Base-by-base conservation (phyloP, 495 filamentous ascomycete genomes). In the Corynascus novoguineensis region DNA sequence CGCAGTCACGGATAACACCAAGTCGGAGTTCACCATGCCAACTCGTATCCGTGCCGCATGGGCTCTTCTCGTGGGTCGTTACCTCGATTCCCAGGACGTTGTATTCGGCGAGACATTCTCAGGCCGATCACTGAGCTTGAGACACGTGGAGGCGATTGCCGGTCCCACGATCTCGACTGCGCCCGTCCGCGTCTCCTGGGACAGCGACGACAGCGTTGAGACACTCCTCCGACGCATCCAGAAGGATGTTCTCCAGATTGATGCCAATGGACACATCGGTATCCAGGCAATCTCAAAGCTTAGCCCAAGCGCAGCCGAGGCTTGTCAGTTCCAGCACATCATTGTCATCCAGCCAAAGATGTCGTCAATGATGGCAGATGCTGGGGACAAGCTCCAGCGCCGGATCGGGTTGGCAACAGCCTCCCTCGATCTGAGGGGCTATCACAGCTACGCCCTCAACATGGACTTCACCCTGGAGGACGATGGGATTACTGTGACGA, bases 91-190 rank as follows among this genome's bases (percentile, higher is more conserved):
- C 0, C 61, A 68, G 21, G 73, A 75, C 14, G 69, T 74, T 11
- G 64, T 72, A 4, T 74, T 74, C 35, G 72, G 70, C 5, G 64
- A 71, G 44, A 66, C 67, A 17, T 56, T 74, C 6, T 65, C 62
- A 28, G 78, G 78, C 34, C 63, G 80, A 0, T 64, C 71, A 11
- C 71, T 69, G 21, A 64, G 71, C 14, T 57, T 81, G 7, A 59
- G 60, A 12, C 73, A 73, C 21, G 65, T 82, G 19, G 69, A 71
- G 14, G 58, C 66, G 25, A 74, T 80, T 28, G 63, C 71, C n/a
- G 79, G 76, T 0, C 73, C 82, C 0, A 65, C 81, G 2, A 78
- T 85, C 34, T 74, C 81, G 7, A 83, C 83, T 0, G 64, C 83
- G 0, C 83, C 83, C 6, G 64, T 82, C 19, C 75, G 82, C 0